A percentile compares a stretch with the other conserved stretches of the same genome.
Evolutionary conservation across 805 yeast species (phyloP).

Genomic region (Ogataea philodendri): DNA sequence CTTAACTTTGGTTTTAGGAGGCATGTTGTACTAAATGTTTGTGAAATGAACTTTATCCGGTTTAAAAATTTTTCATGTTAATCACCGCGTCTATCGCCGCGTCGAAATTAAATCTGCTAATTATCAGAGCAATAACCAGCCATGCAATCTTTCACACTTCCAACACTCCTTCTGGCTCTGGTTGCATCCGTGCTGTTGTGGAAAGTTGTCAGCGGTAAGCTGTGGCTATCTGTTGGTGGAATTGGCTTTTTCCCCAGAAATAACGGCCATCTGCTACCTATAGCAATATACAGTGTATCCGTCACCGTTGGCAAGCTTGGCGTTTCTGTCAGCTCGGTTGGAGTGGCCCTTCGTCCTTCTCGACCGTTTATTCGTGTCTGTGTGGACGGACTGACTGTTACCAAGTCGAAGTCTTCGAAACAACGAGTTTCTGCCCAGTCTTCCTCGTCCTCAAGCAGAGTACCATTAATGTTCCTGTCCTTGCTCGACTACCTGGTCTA

Average conservation of each 20-base stretch:
- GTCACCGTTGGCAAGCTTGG: background rate
- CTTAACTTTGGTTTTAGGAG: constrained; percentile 57
- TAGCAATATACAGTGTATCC: background rate
- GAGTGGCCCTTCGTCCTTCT: background rate
- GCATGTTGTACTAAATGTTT: constrained; percentile 37
- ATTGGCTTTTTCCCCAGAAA: background rate
- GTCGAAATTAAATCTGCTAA: background rate
- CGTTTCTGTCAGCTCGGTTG: background rate
- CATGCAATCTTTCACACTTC: too few relatives aligned
- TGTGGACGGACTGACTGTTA: background rate
- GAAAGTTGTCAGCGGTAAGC: too few relatives aligned
- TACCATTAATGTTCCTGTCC: too few relatives aligned
- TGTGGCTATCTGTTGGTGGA: background rate
- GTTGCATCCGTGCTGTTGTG: too few relatives aligned
- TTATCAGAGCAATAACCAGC: too few relatives aligned
- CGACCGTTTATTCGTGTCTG: background rate
- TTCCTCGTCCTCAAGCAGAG: too few relatives aligned
- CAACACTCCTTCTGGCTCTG: background rate
- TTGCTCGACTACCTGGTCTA: background rate
- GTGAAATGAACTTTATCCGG: constrained; percentile 1
- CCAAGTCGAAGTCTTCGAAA: too few relatives aligned
- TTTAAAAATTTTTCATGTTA: constrained; percentile 10
- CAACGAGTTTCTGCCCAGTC: too few relatives aligned
- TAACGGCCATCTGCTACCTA: background rate
- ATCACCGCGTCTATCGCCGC: constrained; percentile 10